Conservation (phyloP, 2,329 filamentous ascomycete species). For the Aspergillus neoniger region DNA sequence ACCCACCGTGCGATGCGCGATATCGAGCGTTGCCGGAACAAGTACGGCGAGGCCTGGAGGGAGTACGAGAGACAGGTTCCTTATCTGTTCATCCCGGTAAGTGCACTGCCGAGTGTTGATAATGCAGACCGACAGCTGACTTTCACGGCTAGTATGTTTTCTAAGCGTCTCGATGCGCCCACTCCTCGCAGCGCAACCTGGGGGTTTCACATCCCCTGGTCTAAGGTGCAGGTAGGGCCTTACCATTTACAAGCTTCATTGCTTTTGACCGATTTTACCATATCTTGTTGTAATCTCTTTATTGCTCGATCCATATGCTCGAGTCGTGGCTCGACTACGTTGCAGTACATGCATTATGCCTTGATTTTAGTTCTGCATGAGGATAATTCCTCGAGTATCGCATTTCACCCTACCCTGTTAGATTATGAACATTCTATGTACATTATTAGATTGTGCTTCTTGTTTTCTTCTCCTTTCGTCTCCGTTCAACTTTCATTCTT, state of each 20-base stretch:
- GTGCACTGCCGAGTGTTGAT: slow-evolving; percentile 19
- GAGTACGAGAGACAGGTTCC: slow-evolving; percentile 80
- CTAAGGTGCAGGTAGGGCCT: neutral
- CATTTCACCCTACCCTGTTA: slow-evolving; percentile 1
- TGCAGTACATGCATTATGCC: neutral
- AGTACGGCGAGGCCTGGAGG: slow-evolving; percentile 79
- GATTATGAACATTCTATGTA: slow-evolving; percentile 26
- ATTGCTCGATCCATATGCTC: neutral
- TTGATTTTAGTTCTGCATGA: neutral
- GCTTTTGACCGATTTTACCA: neutral
- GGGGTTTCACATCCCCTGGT: neutral
- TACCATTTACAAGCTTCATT: neutral
- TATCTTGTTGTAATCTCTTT: neutral
- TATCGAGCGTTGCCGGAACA: slow-evolving; percentile 71
- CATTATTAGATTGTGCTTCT: slow-evolving; percentile 26
- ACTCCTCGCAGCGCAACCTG: too few relatives aligned
- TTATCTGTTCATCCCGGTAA: slow-evolving; percentile 78
- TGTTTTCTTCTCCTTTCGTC: neutral
- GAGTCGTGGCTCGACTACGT: neutral
- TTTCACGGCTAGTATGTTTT: slow-evolving; percentile 33
- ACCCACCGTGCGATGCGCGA: slow-evolving; percentile 74
- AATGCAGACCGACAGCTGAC: neutral
- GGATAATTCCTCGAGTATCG: neutral
- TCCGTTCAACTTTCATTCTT: neutral
- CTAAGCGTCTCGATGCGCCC: slow-evolving; percentile 21